phyloP scores from a whole-genome alignment of 1,284 basidiomycete species.

The Grifola frondosa region DNA sequence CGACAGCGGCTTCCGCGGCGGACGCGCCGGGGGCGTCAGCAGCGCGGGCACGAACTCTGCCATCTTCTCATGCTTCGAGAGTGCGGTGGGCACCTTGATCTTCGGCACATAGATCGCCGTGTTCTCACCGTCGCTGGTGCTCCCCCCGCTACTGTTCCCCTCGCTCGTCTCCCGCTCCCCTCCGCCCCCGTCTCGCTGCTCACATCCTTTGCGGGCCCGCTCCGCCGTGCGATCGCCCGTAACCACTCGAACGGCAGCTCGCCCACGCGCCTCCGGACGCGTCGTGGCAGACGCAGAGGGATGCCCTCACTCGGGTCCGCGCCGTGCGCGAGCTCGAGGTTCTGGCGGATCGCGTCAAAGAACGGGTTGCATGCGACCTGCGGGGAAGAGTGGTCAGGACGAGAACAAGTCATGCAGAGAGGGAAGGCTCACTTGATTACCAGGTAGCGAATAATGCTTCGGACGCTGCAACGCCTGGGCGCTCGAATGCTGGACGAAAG shows the following conservation, averaged over 20 bases:
- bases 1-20: background rate
- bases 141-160: slow-evolving; percentile 13
- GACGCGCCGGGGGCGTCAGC: background rate
- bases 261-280: slow-evolving; percentile 58
- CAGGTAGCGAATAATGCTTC: slow-evolving; percentile 18
- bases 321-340: slow-evolving; percentile 65
- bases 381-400: background rate
- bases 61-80: no score
- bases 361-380: slow-evolving; percentile 75
- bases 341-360: slow-evolving; percentile 95
- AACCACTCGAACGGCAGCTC: slow-evolving; percentile 87
- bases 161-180: slow-evolving; percentile 10
- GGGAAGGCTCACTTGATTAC: slow-evolving; percentile 13
- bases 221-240: slow-evolving; percentile 59
- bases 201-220: slow-evolving; percentile 36
- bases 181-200: slow-evolving; percentile 19
- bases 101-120: background rate
- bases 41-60: no score
- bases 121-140: slow-evolving; percentile 1
- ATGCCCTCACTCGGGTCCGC: slow-evolving; percentile 73
- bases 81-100: no score
- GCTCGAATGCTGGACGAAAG: slow-evolving; percentile 15
- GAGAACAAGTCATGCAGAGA: background rate
- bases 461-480: slow-evolving; percentile 7
- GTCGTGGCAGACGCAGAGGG: slow-evolving; percentile 67